Percentiles rank a stretch among this genome's conserved stretches.
These are phyloP conservation scores for Tetradesmus obliquus DNA, from an alignment of 139 green algal genomes.

Conservation along the genomic window DNA sequence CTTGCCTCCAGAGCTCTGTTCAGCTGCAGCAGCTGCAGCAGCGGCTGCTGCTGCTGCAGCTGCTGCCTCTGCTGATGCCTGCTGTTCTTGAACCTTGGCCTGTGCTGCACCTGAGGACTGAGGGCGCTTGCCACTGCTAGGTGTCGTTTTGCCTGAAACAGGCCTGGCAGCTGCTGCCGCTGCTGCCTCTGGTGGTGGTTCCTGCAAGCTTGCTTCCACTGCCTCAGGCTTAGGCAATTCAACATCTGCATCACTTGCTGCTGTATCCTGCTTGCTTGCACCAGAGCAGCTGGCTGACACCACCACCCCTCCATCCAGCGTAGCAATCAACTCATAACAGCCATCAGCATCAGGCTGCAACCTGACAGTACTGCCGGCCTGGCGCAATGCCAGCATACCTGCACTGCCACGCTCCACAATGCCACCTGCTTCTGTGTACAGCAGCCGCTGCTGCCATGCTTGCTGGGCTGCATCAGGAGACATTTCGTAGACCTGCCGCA, in stretches of 20 bases:
- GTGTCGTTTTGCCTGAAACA: neutral
- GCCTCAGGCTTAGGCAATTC: neutral
- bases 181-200: neutral
- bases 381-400: constrained; percentile 10
- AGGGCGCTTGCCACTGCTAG: neutral
- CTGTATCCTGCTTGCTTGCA: neutral
- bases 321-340: neutral
- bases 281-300: neutral
- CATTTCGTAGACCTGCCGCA: constrained; percentile 35
- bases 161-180: constrained; percentile 23
- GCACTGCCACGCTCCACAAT: neutral
- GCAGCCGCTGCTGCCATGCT: constrained; percentile 30
- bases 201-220: neutral
- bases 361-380: neutral
- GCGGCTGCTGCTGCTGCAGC: neutral
- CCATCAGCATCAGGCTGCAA: neutral
- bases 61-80: constrained; percentile 18
- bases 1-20: neutral
- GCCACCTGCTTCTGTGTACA: constrained; percentile 30
- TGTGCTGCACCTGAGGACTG: constrained; percentile 5
- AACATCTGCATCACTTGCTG: neutral
- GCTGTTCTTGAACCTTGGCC: constrained; percentile 21
- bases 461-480: constrained; percentile 23
- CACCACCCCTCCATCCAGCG: neutral
- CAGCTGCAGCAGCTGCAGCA: neutral